phyloP scores from a whole-genome alignment of 345 rosid species.

The Erucastrum elatum region DNA sequence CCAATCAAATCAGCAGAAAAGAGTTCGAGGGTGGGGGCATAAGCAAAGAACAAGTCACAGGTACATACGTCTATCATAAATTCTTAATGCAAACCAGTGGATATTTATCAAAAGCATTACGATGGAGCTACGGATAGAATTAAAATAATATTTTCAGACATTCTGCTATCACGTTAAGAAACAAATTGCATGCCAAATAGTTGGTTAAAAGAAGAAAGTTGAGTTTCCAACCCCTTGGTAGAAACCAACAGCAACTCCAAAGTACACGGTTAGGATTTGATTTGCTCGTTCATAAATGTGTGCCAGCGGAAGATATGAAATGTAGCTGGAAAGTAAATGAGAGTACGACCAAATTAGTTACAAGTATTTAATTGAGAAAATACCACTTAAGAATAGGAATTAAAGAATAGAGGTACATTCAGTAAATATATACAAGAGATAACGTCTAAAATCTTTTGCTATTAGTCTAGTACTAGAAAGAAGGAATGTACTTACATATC shows the following conservation, averaged over 20 bases:
- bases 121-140: background rate
- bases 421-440: background rate
- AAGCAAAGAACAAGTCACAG: conserved; percentile 19
- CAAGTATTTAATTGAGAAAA: conserved; percentile 19
- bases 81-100: conserved; percentile 17
- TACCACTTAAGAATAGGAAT: background rate
- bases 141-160: background rate
- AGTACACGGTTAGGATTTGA: conserved; percentile 60
- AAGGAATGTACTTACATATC: conserved; percentile 67
- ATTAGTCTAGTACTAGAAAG: background rate
- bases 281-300: conserved; percentile 91
- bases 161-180: background rate
- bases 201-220: conserved; percentile 11
- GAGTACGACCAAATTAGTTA: conserved; percentile 24
- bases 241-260: conserved; percentile 90
- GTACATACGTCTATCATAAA: background rate
- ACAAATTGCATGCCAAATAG: background rate
- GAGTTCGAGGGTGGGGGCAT: background rate
- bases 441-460: background rate
- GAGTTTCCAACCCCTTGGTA: conserved; percentile 86
- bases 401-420: conserved; percentile 7
- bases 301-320: conserved; percentile 95
- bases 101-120: background rate
- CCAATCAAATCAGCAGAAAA: conserved; percentile 25
- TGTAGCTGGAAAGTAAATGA: conserved; percentile 55